Evolutionary conservation across 164 flowering plant genomes (phyloP), one percentile per base, ranked within the genome.

Genomic region (Umbilicus rupestris): DNA sequence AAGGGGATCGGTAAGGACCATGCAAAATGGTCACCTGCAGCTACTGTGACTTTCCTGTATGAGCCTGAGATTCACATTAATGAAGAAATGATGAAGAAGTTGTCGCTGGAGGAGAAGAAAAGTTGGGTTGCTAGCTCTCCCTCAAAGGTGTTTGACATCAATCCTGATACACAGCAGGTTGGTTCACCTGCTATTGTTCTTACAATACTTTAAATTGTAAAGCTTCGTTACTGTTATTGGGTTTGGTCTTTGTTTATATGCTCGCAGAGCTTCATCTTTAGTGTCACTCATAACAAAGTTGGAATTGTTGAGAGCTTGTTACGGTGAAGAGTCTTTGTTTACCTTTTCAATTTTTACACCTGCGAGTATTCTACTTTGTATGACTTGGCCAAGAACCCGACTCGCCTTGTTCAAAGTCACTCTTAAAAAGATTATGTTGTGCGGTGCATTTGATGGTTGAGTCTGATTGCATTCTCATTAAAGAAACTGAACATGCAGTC

Each of bases 21-120:
- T 74, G 97, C 97, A 1, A 94, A 94, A 71, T 92, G 97, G 99
- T 92, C 97, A 20, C 97, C 99, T 73, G 97, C 94, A 50, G 97
- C 99, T 3, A 95, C 97, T 45, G 99, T 95, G 19, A 89, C 97
- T 30, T 94, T 91, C 71, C 88, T 94, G 97, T 88, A 88, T 75
- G 97, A 92, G 67, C 99, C 99, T 3, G 89, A 82, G 15, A 90
- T 92, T 64, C 84, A 81, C 63, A 87, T 95, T 73, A 89, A 92
- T 76, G 94, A 95, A 65, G 97, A 88, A 50, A 15, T 92, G 81
- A 92, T 95, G 97, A 97, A 85, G 63, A 83, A 80, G 17, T 72
- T 92, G 63, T 52, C 89, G 3, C 83, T 87, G 24, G 97, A 86
- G 46, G 91, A 94, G 75, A 94, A 94, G 70, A 71, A 66, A 59